Percentiles rank a stretch among this genome's conserved stretches.
phyloP scores from a whole-genome alignment of 2,329 filamentous ascomycete genomes.

The Claviceps arundinis region DNA sequence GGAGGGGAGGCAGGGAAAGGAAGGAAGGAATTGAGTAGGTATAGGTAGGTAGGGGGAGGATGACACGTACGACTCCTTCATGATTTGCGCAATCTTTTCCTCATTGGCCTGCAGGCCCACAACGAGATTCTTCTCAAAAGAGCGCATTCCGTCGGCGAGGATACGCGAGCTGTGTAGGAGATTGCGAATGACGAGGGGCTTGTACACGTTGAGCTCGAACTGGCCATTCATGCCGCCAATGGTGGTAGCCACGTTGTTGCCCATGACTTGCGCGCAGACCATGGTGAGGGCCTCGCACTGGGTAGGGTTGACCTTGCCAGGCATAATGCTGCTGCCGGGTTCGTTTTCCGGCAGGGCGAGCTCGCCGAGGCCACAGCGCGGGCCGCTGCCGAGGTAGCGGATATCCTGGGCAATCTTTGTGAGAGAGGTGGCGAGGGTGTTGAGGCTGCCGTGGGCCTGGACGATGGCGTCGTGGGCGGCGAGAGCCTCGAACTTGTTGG shows the following conservation, averaged over 20 bases:
- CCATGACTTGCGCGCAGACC: constrained; percentile 95
- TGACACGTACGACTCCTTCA: constrained; percentile 76
- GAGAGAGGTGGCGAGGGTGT: constrained; percentile 80
- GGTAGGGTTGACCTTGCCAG: constrained; percentile 97
- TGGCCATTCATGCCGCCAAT: constrained; percentile 95
- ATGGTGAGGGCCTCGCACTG: constrained; percentile 97
- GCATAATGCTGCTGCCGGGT: constrained; percentile 96
- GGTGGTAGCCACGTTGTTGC: constrained; percentile 86
- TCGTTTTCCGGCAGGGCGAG: constrained; percentile 93
- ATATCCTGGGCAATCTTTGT: constrained; percentile 99
- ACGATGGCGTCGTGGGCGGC: constrained; percentile 93
- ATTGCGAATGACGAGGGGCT: constrained; percentile 91
- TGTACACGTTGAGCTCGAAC: constrained; percentile 98
- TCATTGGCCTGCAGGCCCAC: constrained; percentile 83
- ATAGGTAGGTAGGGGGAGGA: no score
- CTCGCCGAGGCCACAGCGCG: constrained; percentile 90
- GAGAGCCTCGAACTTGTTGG: constrained; percentile 97
- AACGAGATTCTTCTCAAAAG: constrained; percentile 89
- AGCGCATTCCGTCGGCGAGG: constrained; percentile 82
- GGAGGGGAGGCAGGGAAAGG: no score
- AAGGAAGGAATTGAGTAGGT: no score
- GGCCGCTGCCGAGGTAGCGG: constrained; percentile 89
- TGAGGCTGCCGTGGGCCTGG: constrained; percentile 84
- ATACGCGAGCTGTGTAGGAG: constrained; percentile 84
- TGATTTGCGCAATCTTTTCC: constrained; percentile 74